phyloP scores from a whole-genome alignment of 2,329 filamentous ascomycete species.

The Aspergillus quadrilineatus region DNA sequence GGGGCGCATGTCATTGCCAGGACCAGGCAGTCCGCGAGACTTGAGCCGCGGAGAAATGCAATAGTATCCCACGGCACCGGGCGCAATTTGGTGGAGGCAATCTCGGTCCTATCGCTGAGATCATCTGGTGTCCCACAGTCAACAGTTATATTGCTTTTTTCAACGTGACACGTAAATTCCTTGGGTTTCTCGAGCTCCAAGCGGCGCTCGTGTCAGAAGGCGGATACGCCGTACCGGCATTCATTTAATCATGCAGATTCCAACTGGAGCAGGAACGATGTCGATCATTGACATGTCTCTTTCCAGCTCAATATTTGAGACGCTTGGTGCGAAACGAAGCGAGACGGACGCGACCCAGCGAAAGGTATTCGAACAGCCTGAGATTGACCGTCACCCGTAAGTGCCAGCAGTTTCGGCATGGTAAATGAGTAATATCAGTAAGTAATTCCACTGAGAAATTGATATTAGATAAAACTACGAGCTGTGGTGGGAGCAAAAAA shows the following conservation, averaged over 20 bases:
- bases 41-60: not conserved
- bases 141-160: slow-evolving; percentile 15
- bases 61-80: not conserved
- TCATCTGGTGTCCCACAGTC: slow-evolving; percentile 1
- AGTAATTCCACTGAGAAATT: not conserved
- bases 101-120: not conserved
- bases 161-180: slow-evolving; percentile 2
- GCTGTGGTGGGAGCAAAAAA: slow-evolving; percentile 10
- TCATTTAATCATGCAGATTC: not conserved
- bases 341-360: not conserved
- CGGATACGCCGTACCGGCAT: not conserved
- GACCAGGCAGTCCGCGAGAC: not conserved
- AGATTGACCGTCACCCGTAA: not conserved
- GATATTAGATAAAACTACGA: not conserved
- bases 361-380: not conserved
- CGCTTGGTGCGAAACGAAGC: no score
- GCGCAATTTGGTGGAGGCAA: not conserved
- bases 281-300: no score
- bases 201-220: not conserved
- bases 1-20: not conserved
- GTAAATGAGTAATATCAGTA: not conserved
- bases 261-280: not conserved
- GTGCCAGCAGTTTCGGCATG: no score
- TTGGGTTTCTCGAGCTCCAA: not conserved
- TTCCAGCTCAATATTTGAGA: no score